These are phyloP conservation scores for Nepenthes mirabilis DNA, from an alignment of 148 eudicot genomes.

Conservation along the genomic window DNA sequence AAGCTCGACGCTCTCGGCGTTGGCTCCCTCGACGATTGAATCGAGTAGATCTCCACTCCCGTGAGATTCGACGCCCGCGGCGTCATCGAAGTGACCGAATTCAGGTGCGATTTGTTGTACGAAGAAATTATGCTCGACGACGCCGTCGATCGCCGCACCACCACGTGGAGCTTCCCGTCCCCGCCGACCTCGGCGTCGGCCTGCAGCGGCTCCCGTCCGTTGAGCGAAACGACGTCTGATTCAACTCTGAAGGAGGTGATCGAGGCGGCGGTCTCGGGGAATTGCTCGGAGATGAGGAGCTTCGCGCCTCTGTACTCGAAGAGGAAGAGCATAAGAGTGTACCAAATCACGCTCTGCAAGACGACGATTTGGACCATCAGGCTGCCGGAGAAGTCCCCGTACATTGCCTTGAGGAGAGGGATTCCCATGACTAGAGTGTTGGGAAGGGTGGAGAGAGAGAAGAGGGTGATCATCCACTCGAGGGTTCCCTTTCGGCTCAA, in stretches of 20 bases:
- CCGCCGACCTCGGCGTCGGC: slow-evolving; percentile 90
- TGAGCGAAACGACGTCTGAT: slow-evolving; percentile 80
- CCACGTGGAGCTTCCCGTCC: slow-evolving; percentile 84
- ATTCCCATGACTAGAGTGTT: slow-evolving; percentile 97
- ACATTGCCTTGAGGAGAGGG: slow-evolving; percentile 79
- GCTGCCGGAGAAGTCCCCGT: slow-evolving; percentile 63
- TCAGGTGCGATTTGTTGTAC: slow-evolving; percentile 43
- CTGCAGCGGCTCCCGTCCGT: slow-evolving; percentile 73
- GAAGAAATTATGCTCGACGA: slow-evolving; percentile 56
- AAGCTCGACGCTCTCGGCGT: slow-evolving; percentile 90
- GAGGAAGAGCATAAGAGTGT: slow-evolving; percentile 78
- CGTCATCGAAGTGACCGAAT: slow-evolving; percentile 47
- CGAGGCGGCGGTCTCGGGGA: slow-evolving; percentile 75
- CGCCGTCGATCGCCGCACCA: slow-evolving; percentile 54
- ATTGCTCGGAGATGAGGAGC: slow-evolving; percentile 72
- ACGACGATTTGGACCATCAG: slow-evolving; percentile 96
- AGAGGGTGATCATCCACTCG: slow-evolving; percentile 90
- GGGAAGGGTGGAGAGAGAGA: slow-evolving; percentile 80
- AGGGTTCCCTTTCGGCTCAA: slow-evolving; percentile 47
- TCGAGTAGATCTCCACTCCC: slow-evolving; percentile 91
- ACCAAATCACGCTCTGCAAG: slow-evolving; percentile 82
- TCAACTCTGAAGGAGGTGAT: slow-evolving; percentile 83
- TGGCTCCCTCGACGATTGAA: slow-evolving; percentile 80
- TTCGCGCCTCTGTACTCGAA: slow-evolving; percentile 88
- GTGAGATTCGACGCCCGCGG: slow-evolving; percentile 82